These are phyloP conservation scores for Penstemon davidsonii DNA, from an alignment of 257 asterid genomes.

Conservation along the genomic window DNA sequence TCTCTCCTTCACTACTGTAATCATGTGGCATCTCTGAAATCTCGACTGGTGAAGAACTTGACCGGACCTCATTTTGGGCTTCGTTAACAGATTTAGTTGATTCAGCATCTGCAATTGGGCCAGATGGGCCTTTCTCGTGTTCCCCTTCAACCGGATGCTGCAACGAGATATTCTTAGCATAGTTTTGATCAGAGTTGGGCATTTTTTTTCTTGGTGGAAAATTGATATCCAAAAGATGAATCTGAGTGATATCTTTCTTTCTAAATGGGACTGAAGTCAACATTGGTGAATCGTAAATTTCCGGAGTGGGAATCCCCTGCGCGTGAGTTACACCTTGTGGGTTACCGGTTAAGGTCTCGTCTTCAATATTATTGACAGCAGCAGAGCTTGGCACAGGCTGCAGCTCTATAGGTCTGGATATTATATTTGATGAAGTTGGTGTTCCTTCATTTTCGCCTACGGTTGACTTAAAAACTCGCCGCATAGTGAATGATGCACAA, in stretches of 20 bases:
- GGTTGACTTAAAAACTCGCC: constrained; percentile 72
- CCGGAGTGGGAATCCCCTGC: constrained; percentile 80
- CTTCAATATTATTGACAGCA: constrained; percentile 36
- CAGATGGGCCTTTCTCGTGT: constrained; percentile 37
- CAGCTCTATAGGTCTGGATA: constrained; percentile 40
- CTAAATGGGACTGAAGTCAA: constrained; percentile 51
- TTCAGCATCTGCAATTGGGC: constrained; percentile 53
- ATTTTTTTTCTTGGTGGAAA: constrained; percentile 67
- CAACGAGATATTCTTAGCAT: constrained; percentile 27
- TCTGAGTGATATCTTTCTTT: constrained; percentile 55
- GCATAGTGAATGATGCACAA: constrained; percentile 90
- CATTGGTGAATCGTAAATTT: constrained; percentile 72
- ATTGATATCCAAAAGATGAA: constrained; percentile 85
- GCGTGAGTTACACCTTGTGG: constrained; percentile 43
- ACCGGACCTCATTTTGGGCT: constrained; percentile 63
- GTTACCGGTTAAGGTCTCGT: constrained; percentile 37
- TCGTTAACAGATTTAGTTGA: constrained; percentile 87
- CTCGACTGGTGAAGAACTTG: constrained; percentile 59
- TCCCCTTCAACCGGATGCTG: constrained; percentile 33
- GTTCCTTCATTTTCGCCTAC: constrained; percentile 64
- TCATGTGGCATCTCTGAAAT: constrained; percentile 48
- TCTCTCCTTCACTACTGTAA: constrained; percentile 92
- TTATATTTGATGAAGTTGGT: constrained; percentile 48
- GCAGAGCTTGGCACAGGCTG: constrained; percentile 50
- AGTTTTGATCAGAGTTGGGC: constrained; percentile 45